Percentiles rank a stretch among this genome's conserved stretches.
Evolutionary conservation across 345 rosid species (phyloP).

Genomic region (Chamaenerion angustifolium): DNA sequence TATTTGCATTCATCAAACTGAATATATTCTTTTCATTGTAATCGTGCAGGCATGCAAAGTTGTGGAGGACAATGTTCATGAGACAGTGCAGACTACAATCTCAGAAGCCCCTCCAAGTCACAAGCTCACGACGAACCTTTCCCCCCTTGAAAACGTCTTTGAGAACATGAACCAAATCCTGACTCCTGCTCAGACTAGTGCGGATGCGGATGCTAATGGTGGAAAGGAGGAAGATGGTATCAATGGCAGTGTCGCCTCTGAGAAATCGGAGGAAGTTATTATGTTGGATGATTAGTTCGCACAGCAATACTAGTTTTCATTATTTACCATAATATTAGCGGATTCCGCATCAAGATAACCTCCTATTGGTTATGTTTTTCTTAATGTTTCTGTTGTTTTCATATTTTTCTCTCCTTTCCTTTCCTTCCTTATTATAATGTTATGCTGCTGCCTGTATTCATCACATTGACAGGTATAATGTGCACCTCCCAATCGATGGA

Average conservation of each 20-base stretch:
- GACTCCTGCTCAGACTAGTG: constrained; percentile 12
- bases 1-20: neutral
- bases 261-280: constrained; percentile 12
- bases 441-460: too few species aligned
- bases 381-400: too few species aligned
- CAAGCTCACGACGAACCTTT: constrained; percentile 40
- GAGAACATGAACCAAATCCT: constrained; percentile 35
- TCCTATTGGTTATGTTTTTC: too few species aligned
- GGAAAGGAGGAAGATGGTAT: neutral
- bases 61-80: constrained; percentile 36
- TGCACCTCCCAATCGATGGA: too few species aligned
- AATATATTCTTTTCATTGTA: neutral
- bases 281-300: constrained; percentile 21
- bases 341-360: too few species aligned
- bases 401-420: too few species aligned
- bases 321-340: too few species aligned
- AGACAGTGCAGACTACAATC: constrained; percentile 22
- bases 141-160: constrained; percentile 28
- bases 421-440: too few species aligned
- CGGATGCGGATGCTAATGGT: constrained; percentile 1
- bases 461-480: too few species aligned
- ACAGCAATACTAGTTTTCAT: too few species aligned
- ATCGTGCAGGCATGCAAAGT: constrained; percentile 43
- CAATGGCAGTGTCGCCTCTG: constrained; percentile 7
- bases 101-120: constrained; percentile 19